A percentile compares a stretch with the other conserved stretches of the same genome.
These are phyloP conservation scores for Lodderomyces orthopsilosis DNA, from an alignment of 1,139 yeast genomes.

Conservation along the genomic window DNA sequence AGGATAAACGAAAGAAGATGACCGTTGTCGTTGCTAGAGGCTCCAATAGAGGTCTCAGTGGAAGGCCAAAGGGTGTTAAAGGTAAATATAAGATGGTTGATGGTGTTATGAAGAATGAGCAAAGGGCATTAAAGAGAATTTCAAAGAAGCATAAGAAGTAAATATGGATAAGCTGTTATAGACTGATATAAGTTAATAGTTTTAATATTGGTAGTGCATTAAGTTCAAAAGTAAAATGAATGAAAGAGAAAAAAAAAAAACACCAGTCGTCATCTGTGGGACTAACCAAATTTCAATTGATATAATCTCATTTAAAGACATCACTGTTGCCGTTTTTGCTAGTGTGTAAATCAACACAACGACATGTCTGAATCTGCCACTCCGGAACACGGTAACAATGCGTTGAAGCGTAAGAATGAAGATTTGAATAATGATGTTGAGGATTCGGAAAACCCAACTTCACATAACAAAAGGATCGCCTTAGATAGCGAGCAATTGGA, in stretches of 20 bases:
- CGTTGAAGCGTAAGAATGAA: constrained; percentile 71
- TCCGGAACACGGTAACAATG: constrained; percentile 18
- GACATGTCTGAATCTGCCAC: constrained; percentile 3
- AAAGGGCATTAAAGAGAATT: constrained; percentile 86
- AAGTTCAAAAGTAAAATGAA: not conserved
- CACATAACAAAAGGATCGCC: constrained; percentile 64
- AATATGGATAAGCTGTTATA: too few species aligned
- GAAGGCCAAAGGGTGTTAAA: constrained; percentile 95
- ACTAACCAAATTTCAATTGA: not conserved
- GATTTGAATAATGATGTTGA: constrained; percentile 31
- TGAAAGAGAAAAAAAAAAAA: not conserved
- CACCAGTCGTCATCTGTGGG: not conserved
- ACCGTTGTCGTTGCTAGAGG: constrained; percentile 92
- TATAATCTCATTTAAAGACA: not conserved
- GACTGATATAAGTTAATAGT: not conserved
- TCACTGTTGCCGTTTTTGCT: not conserved
- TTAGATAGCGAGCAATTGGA: constrained; percentile 55
- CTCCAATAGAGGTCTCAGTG: constrained; percentile 77
- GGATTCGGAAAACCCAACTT: not conserved
- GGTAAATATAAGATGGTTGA: constrained; percentile 99
- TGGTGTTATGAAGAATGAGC: constrained; percentile 96
- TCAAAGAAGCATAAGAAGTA: constrained; percentile 65
- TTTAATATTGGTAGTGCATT: not conserved
- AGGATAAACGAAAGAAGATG: constrained; percentile 79
- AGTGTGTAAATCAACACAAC: not conserved